Base-by-base conservation (phyloP, 75 land plant genomes). In the Picea glauca region DNA sequence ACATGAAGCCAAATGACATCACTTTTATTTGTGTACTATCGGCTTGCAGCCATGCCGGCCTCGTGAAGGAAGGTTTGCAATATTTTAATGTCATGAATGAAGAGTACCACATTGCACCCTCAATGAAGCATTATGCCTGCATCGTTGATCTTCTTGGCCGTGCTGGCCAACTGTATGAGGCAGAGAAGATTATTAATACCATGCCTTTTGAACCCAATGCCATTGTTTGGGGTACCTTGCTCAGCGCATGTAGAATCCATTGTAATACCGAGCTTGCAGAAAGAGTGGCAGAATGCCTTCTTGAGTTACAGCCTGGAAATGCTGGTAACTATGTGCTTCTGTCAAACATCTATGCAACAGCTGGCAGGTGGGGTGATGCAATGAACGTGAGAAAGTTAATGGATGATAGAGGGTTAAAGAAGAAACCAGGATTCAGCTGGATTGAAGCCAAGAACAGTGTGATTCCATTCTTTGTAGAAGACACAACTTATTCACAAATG, bases 1-100 rank as follows among this genome's bases (percentile, higher is more conserved):
- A 84, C 20, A 62, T 85, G 17, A 60, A 35, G 63, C 83, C 72
- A 21, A 77, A 77, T 61, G 56, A 60, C 32, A 40, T 63, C 20
- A 78, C 77, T 12, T 66, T 64, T 17, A 35, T 76, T 11, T 64
- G 58, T 58, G 58, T 77, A 17, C 64, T 81, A 4, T 20, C n/a
- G 2, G 83, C 80, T 11, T 78, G 81, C 78, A 62, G 63, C n/a
- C 63, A 62, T 62, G 63, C 63, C 3, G 63, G 63, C 5, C 63
- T 62, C 5, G 63, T 62, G 63, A 23, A 62, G 20, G 63, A 62
- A 23, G 63, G 63, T 20, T 62, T 62, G 23, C 20, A 62, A 62
- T 62, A 20, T 21, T 62, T 62, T 62, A 23, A 62, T 62, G 63
- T 21, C n/a, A 62, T 62, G 63, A 18, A 62, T 4, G 23, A 62